These are phyloP conservation scores for Metschnikowia colocasiae DNA, from an alignment of 805 yeast species.

Conservation along the genomic window DNA sequence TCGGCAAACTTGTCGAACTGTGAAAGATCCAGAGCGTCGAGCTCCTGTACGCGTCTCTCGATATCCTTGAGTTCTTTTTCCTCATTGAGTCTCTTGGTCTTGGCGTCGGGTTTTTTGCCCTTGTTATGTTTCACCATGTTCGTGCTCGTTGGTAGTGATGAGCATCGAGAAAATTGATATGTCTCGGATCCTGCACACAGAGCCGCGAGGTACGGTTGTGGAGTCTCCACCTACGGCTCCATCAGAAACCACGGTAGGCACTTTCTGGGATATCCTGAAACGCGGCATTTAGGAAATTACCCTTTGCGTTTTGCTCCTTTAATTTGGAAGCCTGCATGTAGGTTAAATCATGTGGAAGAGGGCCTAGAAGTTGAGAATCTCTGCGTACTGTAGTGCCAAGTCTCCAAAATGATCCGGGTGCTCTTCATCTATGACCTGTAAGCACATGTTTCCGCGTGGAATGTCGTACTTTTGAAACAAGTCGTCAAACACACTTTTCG, in stretches of 20 bases:
- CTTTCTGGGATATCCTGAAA: too few species aligned
- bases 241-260: too few species aligned
- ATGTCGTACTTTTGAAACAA: slow-evolving; percentile 33
- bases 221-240: neutral
- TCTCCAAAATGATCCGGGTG: slow-evolving; percentile 35
- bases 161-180: slow-evolving; percentile 12
- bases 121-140: slow-evolving; percentile 16
- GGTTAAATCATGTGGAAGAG: neutral
- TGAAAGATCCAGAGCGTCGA: slow-evolving; percentile 33
- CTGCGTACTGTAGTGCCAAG: slow-evolving; percentile 40
- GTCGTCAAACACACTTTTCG: slow-evolving; percentile 22
- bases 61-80: slow-evolving; percentile 40
- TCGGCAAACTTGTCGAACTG: slow-evolving; percentile 50
- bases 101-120: slow-evolving; percentile 19
- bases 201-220: neutral
- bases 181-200: neutral
- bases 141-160: slow-evolving; percentile 7
- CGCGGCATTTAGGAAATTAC: too few species aligned
- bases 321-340: too few species aligned
- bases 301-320: too few species aligned
- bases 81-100: slow-evolving; percentile 25
- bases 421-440: slow-evolving; percentile 26
- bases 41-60: slow-evolving; percentile 50
- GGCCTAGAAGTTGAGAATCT: slow-evolving; percentile 34
- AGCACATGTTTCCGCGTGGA: slow-evolving; percentile 38